Evolutionary conservation across 2,329 filamentous ascomycete species (phyloP).

Genomic region (Boeremia exigua): DNA sequence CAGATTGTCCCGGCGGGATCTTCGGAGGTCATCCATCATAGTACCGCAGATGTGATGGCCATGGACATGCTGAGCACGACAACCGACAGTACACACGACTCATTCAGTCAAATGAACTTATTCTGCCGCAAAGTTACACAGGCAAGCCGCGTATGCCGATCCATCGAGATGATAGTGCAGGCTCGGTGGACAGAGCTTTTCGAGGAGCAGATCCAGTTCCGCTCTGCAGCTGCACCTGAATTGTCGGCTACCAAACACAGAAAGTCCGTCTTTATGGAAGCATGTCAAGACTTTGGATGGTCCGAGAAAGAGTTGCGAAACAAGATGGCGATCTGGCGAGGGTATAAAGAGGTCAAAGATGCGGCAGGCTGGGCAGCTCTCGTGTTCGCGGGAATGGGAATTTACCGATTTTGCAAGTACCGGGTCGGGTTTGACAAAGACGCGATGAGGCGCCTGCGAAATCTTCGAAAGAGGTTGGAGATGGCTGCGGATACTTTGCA

Average conservation of each 20-base stretch:
- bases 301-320: conserved; percentile 65
- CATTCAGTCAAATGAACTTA: conserved; percentile 52
- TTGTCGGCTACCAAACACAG: conserved; percentile 57
- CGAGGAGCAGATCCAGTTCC: conserved; percentile 56
- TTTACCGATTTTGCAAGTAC: conserved; percentile 68
- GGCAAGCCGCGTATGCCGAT: conserved; percentile 61
- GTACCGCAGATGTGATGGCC: conserved; percentile 11
- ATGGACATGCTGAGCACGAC: conserved; percentile 22
- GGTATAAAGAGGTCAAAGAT: conserved; percentile 65
- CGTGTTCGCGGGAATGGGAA: conserved; percentile 63
- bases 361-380: conserved; percentile 62
- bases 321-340: conserved; percentile 61
- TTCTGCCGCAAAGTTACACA: conserved; percentile 55
- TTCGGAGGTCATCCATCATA: conserved; percentile 22
- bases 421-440: conserved; percentile 60
- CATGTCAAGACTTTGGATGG: conserved; percentile 62
- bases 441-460: conserved; percentile 56
- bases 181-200: conserved; percentile 64
- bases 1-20: conserved; percentile 27
- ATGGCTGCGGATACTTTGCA: conserved; percentile 61
- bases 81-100: conserved; percentile 19
- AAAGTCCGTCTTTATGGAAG: conserved; percentile 60
- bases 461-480: conserved; percentile 57
- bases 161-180: conserved; percentile 65
- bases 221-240: conserved; percentile 49